Conservation (phyloP, 2,329 filamentous ascomycete species). For the Diaporthe australafricana region DNA sequence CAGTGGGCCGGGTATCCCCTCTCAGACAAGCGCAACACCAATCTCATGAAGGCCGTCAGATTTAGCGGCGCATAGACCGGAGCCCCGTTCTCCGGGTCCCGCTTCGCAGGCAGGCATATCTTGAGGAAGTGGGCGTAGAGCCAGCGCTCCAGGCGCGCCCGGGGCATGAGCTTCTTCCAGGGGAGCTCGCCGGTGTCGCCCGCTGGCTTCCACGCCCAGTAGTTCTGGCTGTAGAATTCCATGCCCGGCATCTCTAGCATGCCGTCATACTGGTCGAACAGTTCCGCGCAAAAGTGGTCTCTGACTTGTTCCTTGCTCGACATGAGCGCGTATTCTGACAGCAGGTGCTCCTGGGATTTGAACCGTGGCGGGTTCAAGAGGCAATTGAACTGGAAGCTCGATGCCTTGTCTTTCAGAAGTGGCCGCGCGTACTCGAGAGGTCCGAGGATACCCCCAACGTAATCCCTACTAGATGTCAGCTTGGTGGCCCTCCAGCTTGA, state of each 20-base stretch:
- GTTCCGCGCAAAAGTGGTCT: slow-evolving; percentile 41
- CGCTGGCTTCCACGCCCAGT: background rate
- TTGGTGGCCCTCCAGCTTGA: no score
- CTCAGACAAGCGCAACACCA: background rate
- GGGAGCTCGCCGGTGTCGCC: background rate
- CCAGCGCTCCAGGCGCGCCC: slow-evolving; percentile 41
- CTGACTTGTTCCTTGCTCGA: slow-evolving; percentile 40
- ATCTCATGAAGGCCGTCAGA: slow-evolving; percentile 39
- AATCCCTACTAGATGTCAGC: background rate
- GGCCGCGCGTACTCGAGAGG: background rate
- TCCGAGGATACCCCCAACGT: background rate
- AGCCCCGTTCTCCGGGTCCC: background rate
- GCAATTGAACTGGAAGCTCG: background rate
- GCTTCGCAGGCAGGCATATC: slow-evolving; percentile 41
- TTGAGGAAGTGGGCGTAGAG: slow-evolving; percentile 43
- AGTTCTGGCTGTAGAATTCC: slow-evolving; percentile 40
- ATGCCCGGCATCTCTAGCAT: background rate
- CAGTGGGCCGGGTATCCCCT: slow-evolving; percentile 2
- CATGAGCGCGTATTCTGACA: slow-evolving; percentile 47
- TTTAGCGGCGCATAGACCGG: slow-evolving; percentile 44
- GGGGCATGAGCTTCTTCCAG: slow-evolving; percentile 35
- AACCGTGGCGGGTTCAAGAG: slow-evolving; percentile 43
- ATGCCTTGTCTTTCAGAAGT: background rate
- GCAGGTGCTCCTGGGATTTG: slow-evolving; percentile 41
- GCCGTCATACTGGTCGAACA: background rate